Base-by-base conservation (phyloP, 129 eudicot genomes). In the Silybum marianum region DNA sequence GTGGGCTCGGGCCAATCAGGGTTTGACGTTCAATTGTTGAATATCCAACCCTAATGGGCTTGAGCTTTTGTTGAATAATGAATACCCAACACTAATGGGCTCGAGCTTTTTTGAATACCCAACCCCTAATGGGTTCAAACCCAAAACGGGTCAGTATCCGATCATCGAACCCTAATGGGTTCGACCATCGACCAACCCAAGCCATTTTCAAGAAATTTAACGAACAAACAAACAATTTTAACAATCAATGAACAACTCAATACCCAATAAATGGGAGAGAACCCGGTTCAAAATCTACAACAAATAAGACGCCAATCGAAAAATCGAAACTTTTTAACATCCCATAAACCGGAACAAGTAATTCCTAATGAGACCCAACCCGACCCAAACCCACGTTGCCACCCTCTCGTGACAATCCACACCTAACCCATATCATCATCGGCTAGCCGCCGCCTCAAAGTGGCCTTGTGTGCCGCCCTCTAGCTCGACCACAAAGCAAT, bases 381-480 rank as follows among this genome's bases (percentile, higher is more conserved):
- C 36, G 36, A 4, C 6, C 6, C 11, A 7, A 26, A 4, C 6
- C 6, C 11, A 7, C 16, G n/a, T 25, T 30, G 32, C 71, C 81
- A 82, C 76, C 81, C 85, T 76, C 70, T 82, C 39, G 80, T 73
- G 79, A 44, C 75, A 48, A 32, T 34, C 2, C 7, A 38, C 1
- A 30, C 16, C 70, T 1, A 30, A 28, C 48, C 25, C 28, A 76
- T 28, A 28, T 7, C 25, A 28, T 7, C 25, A 54, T 38, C 26
- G 38, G 70, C 72, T 79, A 72, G 25, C 21, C 67, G 65, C n/a
- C n/a, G 25, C 21, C 67, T 80, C 84, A 60, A 16, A 84, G 32
- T 1, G 88, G 88, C 34, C 88, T 85, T 0, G 88, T 85, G 78
- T 81, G 88, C 14, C 84, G 32, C 22, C 84, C 88, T 71, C 81